Conservation (phyloP, 129 eudicot species). For the Gnaphalium uliginosum region DNA sequence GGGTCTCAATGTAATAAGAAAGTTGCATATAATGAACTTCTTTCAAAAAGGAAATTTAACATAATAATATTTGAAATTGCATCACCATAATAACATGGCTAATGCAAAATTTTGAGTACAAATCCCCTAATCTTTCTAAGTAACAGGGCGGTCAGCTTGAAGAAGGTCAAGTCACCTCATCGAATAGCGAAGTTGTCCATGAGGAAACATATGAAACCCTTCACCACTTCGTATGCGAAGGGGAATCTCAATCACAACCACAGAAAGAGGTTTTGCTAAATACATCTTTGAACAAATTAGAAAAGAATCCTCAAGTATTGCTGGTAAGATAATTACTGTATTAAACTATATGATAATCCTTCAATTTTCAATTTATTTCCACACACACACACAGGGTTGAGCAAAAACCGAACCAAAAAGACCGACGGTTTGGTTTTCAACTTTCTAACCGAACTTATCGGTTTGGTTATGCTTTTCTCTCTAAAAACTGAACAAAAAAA, state of each 20-base stretch:
- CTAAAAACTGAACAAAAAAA: no score
- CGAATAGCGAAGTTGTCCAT: constrained; percentile 25
- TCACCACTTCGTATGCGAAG: constrained; percentile 26
- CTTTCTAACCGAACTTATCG: no score
- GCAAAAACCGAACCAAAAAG: no score
- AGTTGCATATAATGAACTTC: no score
- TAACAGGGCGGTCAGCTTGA: constrained; percentile 24
- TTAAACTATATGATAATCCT: constrained; percentile 8
- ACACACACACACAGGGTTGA: not conserved
- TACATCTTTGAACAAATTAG: constrained; percentile 26
- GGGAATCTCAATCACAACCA: constrained; percentile 25
- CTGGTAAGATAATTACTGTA: constrained; percentile 35
- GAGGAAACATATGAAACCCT: constrained; percentile 37
- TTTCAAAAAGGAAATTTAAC: not conserved
- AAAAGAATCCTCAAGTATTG: constrained; percentile 32
- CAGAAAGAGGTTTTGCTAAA: constrained; percentile 38
- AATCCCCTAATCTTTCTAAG: constrained; percentile 6
- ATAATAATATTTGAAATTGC: not conserved
- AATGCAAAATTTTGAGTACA: not conserved
- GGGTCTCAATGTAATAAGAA: not conserved
- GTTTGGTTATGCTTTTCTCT: no score
- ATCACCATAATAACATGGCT: constrained; percentile 8
- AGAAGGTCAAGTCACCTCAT: constrained; percentile 24
- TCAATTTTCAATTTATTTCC: constrained; percentile 8
- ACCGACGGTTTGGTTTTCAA: no score